phyloP scores from a whole-genome alignment of 2,329 filamentous ascomycete species.

The Sclerotinia glacialis region DNA sequence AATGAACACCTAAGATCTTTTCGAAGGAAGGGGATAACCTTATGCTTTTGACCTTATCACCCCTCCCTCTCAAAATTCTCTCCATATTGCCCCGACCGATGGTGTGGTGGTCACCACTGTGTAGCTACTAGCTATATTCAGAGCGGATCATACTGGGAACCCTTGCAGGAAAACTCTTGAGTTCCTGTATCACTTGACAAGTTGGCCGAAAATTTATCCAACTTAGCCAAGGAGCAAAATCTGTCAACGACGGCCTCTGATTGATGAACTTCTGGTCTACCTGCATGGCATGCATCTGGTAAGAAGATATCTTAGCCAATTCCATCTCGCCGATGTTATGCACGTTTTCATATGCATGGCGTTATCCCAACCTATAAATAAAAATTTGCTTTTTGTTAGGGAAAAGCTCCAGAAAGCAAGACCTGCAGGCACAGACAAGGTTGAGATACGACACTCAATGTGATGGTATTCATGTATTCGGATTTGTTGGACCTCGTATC shows the following conservation, averaged over 20 bases:
- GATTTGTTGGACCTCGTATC: conserved; percentile 8
- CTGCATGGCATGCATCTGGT: not conserved
- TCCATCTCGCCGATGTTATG: not conserved
- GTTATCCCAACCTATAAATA: conserved; percentile 3
- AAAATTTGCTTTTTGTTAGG: conserved; percentile 5
- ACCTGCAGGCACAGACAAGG: conserved; percentile 19
- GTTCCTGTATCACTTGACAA: conserved; percentile 5
- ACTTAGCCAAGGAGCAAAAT: not conserved
- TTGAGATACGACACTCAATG: not conserved
- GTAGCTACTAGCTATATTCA: not conserved
- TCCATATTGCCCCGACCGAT: not conserved
- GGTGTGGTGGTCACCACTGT: not conserved
- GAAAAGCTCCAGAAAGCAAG: not conserved
- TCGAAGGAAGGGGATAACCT: not conserved
- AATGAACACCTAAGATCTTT: not conserved
- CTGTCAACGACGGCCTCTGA: not conserved
- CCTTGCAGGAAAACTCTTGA: not conserved
- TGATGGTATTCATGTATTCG: conserved; percentile 12
- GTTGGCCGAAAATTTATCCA: not conserved
- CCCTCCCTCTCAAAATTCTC: not conserved
- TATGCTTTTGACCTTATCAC: not conserved
- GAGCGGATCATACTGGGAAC: not conserved
- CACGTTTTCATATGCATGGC: conserved; percentile 2
- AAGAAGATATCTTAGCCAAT: conserved; percentile 15
- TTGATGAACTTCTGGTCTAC: not conserved